Percentiles rank a stretch among this genome's conserved stretches.
Evolutionary conservation across 768 basidiomycete species (phyloP).

Genomic region (Tricholoma matsutake): DNA sequence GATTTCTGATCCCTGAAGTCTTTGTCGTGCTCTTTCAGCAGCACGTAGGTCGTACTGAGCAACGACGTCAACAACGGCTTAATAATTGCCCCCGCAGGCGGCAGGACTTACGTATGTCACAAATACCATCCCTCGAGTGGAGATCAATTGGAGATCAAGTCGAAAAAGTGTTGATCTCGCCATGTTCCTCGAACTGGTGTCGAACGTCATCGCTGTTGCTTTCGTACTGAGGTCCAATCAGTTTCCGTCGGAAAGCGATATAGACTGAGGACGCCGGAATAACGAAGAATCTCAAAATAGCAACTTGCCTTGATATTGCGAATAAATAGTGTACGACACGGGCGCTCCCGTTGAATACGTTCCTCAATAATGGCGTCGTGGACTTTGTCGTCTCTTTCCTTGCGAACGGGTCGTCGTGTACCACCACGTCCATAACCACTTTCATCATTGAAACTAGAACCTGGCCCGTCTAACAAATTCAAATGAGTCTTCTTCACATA

Average conservation of each 20-base stretch:
- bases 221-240: conserved; percentile 63
- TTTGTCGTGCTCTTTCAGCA: conserved; percentile 88
- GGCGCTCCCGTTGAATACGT: conserved; percentile 89
- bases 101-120: conserved; percentile 86
- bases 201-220: conserved; percentile 84
- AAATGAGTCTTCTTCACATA: conserved; percentile 41
- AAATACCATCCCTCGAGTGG: conserved; percentile 97
- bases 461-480: conserved; percentile 61
- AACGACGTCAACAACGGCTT: conserved; percentile 14
- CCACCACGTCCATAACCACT: conserved; percentile 28
- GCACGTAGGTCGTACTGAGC: conserved; percentile 86
- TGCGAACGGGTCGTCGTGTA: conserved; percentile 50
- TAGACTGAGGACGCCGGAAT: conserved; percentile 4
- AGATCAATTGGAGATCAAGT: conserved; percentile 93
- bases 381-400: conserved; percentile 84
- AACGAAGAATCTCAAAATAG: conserved; percentile 20
- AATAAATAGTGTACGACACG: conserved; percentile 94
- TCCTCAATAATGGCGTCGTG: conserved; percentile 93
- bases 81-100: neutral
- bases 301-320: conserved; percentile 94
- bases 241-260: conserved; percentile 6
- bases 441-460: conserved; percentile 54
- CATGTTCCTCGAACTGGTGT: conserved; percentile 85
- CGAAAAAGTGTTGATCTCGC: conserved; percentile 96
- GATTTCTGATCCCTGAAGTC: conserved; percentile 86